phyloP scores from a whole-genome alignment of 2,329 filamentous ascomycete genomes.

The Pseudocercospora pini-densiflorae region DNA sequence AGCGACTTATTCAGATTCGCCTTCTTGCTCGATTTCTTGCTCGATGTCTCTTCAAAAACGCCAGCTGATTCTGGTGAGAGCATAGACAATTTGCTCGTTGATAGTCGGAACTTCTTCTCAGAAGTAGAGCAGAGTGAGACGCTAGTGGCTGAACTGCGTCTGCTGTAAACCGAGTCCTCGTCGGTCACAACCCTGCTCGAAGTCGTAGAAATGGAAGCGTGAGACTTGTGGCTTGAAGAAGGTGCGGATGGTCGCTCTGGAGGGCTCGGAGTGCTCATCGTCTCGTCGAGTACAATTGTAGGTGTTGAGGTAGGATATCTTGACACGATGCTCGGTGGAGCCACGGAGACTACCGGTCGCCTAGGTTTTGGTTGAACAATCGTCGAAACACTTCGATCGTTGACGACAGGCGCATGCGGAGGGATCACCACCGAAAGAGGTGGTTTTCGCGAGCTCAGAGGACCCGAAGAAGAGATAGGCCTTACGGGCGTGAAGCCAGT shows the following conservation, averaged over 20 bases:
- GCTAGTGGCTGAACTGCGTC: conserved; percentile 36
- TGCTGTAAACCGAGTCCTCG: conserved; percentile 47
- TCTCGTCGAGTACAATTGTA: conserved; percentile 19
- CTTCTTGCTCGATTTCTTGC: conserved; percentile 10
- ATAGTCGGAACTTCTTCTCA: conserved; percentile 11
- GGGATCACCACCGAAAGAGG: conserved; percentile 33
- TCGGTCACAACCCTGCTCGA: conserved; percentile 44
- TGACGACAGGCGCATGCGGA: conserved; percentile 10
- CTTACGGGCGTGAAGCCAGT: conserved; percentile 27
- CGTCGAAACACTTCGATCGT: conserved; percentile 16
- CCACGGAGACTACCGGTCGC: conserved; percentile 18
- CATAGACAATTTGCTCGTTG: conserved; percentile 18
- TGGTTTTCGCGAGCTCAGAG: conserved; percentile 16
- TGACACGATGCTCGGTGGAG: conserved; percentile 25
- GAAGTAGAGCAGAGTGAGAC: conserved; percentile 23
- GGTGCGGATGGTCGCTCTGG: conserved; percentile 7
- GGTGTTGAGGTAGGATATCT: conserved; percentile 25
- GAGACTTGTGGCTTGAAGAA: conserved; percentile 16
- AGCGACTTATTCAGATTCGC: conserved; percentile 23
- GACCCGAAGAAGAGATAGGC: conserved; percentile 6
- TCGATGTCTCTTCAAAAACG: conserved; percentile 16
- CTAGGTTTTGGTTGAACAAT: conserved; percentile 22
- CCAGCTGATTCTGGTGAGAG: conserved; percentile 15
- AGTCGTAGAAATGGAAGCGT: conserved; percentile 34
- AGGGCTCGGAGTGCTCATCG: background rate